phyloP scores from a whole-genome alignment of 176 grass and related monocot genomes.

The Otatea glauca region DNA sequence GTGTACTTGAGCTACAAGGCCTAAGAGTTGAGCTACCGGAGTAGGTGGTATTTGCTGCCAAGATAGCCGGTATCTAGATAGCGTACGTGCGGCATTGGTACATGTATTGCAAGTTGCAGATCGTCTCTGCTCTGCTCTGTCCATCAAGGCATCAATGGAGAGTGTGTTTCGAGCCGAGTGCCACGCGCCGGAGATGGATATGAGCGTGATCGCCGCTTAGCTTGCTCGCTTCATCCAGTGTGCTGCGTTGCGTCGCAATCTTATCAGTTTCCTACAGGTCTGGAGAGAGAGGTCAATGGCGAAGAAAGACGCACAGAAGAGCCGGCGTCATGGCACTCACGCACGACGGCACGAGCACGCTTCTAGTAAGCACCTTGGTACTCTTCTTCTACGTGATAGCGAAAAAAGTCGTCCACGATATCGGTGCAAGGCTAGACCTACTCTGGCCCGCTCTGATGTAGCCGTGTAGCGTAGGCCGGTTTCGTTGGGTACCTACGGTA shows the following conservation, averaged over 20 bases:
- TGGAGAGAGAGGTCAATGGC: slow-evolving; percentile 28
- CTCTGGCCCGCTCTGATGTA: too few relatives aligned
- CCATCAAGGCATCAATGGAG: slow-evolving; percentile 30
- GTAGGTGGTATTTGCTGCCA: background rate
- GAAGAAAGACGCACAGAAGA: background rate
- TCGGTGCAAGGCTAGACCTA: too few relatives aligned
- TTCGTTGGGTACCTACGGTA: too few relatives aligned
- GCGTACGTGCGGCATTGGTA: slow-evolving; percentile 33
- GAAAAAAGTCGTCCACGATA: too few relatives aligned
- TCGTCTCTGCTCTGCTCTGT: slow-evolving; percentile 20
- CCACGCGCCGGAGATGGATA: slow-evolving; percentile 30
- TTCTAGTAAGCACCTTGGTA: background rate
- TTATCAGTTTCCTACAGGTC: slow-evolving; percentile 30
- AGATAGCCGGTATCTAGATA: background rate
- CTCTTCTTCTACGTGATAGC: too few relatives aligned
- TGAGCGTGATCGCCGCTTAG: background rate
- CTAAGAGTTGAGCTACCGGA: background rate
- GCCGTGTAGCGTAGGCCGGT: too few relatives aligned
- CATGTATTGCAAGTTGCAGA: slow-evolving; percentile 46
- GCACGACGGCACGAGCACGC: background rate
- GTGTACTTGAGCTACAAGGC: slow-evolving; percentile 6
- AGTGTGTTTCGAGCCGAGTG: slow-evolving; percentile 56
- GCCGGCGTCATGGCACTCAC: background rate
- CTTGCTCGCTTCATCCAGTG: background rate
- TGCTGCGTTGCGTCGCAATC: slow-evolving; percentile 19